These are phyloP conservation scores for Termitomyces titanicus DNA, from an alignment of 768 basidiomycete species.

Conservation along the genomic window DNA sequence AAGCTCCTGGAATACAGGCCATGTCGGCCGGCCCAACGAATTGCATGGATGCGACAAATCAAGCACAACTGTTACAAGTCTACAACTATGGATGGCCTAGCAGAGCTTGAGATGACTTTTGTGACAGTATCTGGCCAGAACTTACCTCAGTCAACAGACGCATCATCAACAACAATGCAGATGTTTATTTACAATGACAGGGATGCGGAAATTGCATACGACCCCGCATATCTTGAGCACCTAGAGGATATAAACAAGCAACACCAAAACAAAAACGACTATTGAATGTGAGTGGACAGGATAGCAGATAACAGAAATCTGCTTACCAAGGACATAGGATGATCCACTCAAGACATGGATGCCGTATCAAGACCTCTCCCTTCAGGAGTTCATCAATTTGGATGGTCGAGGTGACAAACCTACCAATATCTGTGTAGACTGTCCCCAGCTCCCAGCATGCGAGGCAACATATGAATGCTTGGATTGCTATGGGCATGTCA, in stretches of 20 bases:
- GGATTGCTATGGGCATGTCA: not conserved
- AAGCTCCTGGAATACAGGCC: not conserved
- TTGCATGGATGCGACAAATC: not conserved
- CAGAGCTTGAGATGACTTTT: not conserved
- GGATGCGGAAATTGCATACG: not conserved
- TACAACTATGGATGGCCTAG: not conserved
- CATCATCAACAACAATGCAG: not conserved
- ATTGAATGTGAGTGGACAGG: not conserved
- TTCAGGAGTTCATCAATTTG: constrained; percentile 5
- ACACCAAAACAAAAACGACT: not conserved
- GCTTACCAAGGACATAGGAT: not conserved
- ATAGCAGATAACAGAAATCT: not conserved
- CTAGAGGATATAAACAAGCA: not conserved
- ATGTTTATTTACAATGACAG: not conserved
- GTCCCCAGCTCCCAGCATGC: not conserved
- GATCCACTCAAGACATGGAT: constrained; percentile 5
- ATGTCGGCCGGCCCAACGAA: not conserved
- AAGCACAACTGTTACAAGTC: not conserved
- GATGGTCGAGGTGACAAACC: constrained; percentile 1
- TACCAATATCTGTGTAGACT: not conserved
- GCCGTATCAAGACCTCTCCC: not conserved
- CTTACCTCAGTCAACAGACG: not conserved
- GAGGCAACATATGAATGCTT: constrained; percentile 5
- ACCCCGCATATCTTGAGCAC: not conserved
- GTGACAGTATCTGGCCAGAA: not conserved